These are phyloP conservation scores for Brassica napus DNA, from an alignment of 345 rosid genomes.

Conservation along the genomic window DNA sequence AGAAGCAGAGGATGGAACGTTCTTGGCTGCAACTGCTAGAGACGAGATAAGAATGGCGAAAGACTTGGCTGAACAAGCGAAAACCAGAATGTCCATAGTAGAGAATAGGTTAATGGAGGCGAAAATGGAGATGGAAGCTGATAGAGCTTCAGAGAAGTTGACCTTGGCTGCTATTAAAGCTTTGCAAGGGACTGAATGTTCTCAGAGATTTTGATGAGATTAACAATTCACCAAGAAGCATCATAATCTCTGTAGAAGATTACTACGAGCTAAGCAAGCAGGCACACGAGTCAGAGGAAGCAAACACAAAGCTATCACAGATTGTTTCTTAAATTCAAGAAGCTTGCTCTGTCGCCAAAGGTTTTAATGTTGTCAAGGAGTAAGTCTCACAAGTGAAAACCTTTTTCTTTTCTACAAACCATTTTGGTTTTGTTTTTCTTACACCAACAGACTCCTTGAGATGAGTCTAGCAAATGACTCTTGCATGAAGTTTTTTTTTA, in stretches of 20 bases:
- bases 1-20: too few relatives aligned
- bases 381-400: slow-evolving; percentile 46
- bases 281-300: slow-evolving; percentile 79
- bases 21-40: too few relatives aligned
- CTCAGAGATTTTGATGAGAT: slow-evolving; percentile 41
- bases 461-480: slow-evolving; percentile 12
- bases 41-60: too few relatives aligned
- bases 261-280: slow-evolving; percentile 79
- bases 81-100: slow-evolving; percentile 42
- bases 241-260: slow-evolving; percentile 75
- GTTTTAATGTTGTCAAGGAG: slow-evolving; percentile 67
- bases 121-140: slow-evolving; percentile 80
- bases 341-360: slow-evolving; percentile 67
- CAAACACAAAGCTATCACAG: slow-evolving; percentile 65
- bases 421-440: neutral
- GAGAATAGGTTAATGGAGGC: slow-evolving; percentile 67
- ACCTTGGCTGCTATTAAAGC: slow-evolving; percentile 88
- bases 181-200: slow-evolving; percentile 71
- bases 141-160: slow-evolving; percentile 77
- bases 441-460: slow-evolving; percentile 31
- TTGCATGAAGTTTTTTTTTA: slow-evolving; percentile 15
- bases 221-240: slow-evolving; percentile 36
- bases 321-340: slow-evolving; percentile 75
- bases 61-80: too few relatives aligned
- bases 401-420: neutral